Base-by-base conservation (phyloP, 352 stramenopile species). In the Globisporangium solare region DNA sequence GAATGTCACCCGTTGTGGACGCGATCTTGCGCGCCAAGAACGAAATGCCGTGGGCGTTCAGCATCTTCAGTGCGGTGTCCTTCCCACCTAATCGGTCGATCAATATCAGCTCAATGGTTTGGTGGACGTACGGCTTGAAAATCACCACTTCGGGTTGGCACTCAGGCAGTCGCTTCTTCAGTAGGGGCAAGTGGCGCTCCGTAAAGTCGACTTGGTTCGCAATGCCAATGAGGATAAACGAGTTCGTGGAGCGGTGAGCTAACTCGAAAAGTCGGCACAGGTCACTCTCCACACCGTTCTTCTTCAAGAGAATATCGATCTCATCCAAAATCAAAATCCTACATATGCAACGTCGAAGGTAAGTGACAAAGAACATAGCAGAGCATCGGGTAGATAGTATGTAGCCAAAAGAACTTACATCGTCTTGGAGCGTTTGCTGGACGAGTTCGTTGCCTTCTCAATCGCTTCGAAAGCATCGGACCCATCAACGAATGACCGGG, bases 171-270 rank as follows among this genome's bases (percentile, higher is more conserved):
- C 81, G 70, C 47, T 77, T 64, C 52, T 80, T 67, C 2, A 94
- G 66, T 40, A 77, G 65, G 11, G 74, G 73, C 43, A 92, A 49
- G 40, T 92, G 76, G n/a, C 80, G 73, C 61, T 94, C 80, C 0
- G 85, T 92, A 50, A 94, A 89, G 53, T 94, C 85, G 13, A 93
- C 78, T 45, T 89, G 83, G 54, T 94, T 94, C 7, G 85, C 82
- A 58, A 94, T 89, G 5, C 85, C 84, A 31, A 94, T 64, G 7
- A 94, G 66, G 46, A 93, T 71, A 47, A 94, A 89, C 51, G 73
- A 71, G 58, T 89, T 68, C 1, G 60, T 63, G 20, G 66, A 12
- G 4, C 72, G 75, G 49, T 94, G 81, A 0, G 83, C 80, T 17
- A 92, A 69, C 63, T 92, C 81, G 39, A 94, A 94, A 20, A 94